Evolutionary conservation across 2,329 filamentous ascomycete species (phyloP).

Genomic region (Fusarium algeriense): DNA sequence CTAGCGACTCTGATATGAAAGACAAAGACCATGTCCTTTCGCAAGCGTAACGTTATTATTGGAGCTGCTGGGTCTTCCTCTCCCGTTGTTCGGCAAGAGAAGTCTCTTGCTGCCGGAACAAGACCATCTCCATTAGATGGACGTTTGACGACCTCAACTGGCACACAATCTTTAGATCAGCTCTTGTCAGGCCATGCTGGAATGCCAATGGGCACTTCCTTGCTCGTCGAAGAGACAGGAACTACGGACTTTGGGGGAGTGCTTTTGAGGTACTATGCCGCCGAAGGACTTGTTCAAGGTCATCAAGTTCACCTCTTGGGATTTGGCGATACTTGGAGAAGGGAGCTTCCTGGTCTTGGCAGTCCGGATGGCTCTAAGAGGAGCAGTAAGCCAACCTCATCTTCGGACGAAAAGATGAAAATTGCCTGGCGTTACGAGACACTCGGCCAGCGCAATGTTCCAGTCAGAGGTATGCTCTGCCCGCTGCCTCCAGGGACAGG

Average conservation of each 20-base stretch:
- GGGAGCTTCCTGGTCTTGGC: slow-evolving; percentile 82
- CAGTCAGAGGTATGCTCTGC: slow-evolving; percentile 69
- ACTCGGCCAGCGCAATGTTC: slow-evolving; percentile 75
- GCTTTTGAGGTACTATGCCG: slow-evolving; percentile 88
- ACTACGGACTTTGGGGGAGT: slow-evolving; percentile 94
- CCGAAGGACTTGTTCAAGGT: slow-evolving; percentile 91
- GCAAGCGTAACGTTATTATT: slow-evolving; percentile 68
- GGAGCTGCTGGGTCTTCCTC: slow-evolving; percentile 46
- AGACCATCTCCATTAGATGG: slow-evolving; percentile 92
- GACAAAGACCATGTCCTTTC: slow-evolving; percentile 64
- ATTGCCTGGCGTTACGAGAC: slow-evolving; percentile 98
- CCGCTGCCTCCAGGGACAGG: not conserved
- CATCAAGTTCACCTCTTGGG: slow-evolving; percentile 90
- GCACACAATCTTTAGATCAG: slow-evolving; percentile 85
- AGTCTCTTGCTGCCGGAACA: slow-evolving; percentile 62
- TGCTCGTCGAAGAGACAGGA: slow-evolving; percentile 88
- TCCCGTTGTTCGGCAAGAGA: slow-evolving; percentile 48
- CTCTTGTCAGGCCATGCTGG: slow-evolving; percentile 89
- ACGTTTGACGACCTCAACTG: slow-evolving; percentile 89
- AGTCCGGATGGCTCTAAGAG: slow-evolving; percentile 55
- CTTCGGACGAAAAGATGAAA: slow-evolving; percentile 85
- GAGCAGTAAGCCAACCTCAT: slow-evolving; percentile 54
- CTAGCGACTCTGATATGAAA: not conserved
- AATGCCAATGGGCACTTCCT: slow-evolving; percentile 81
- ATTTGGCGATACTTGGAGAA: slow-evolving; percentile 81